Evolutionary conservation across 2,329 filamentous ascomycete genomes (phyloP), one percentile per base, ranked within the genome.

Genomic region (Elsinoe perseae): DNA sequence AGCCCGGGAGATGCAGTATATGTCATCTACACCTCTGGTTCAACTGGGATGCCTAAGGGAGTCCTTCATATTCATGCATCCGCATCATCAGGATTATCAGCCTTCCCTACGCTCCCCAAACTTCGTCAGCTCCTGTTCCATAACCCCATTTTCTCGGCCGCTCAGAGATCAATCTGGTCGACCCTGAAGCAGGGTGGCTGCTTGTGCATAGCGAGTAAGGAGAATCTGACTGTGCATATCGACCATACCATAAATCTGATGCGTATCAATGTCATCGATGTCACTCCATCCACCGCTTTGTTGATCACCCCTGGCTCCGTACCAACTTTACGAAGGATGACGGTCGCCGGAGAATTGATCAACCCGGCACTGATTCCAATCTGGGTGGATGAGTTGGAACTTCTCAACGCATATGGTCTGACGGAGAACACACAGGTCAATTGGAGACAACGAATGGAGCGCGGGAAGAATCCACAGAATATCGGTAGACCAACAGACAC

Each of bases 151-250:
- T 18, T 43, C 18, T 20, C 62, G 60, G 10, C 61, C 58, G 25
- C 61, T 63, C 32, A 52, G 61, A 16, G 62, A 60, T 7, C 56
- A 56, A 40, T 58, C 16, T 42, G 38, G 38, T 42, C 38, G 14
- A 42, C 38, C 14, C 14, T 42, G 14, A 42, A 42, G 16, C 38
- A 42, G 38, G 38, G 38, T 9, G 38, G 38, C 16, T 42, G 38
- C 20, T 20, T 42, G 16, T 42, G 38, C 38, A 21, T 42, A 4
- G 38, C 38, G 8, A 42, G 38, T 18, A 42, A 42, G 18, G 38
- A 42, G 4, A 42, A 21, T 10, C 38, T 42, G 16, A 42, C 38
- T 42, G 38, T 42, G 6, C 38, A 42, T 20, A 42, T 42, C 38
- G 21, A 42, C 10, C 38, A 20, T 21, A 42, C 38, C n/a, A 18